phyloP scores from a whole-genome alignment of 2,329 filamentous ascomycete species.

The Ophiostoma novo-ulmi region DNA sequence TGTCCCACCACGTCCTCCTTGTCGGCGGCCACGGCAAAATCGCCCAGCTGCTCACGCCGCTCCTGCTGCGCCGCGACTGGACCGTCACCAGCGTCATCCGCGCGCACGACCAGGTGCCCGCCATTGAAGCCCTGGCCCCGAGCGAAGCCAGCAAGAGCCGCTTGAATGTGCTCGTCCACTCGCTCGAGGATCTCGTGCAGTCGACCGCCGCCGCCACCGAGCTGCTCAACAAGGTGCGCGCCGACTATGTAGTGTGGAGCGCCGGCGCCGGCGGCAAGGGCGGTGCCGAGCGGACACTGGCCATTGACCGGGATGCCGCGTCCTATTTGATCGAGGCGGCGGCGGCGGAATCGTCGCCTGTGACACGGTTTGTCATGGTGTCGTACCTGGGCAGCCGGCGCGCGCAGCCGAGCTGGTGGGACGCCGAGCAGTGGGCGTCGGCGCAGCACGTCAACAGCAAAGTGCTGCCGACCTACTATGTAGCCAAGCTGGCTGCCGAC shows the following conservation, averaged over 20 bases:
- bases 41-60: slow-evolving; percentile 66
- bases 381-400: slow-evolving; percentile 56
- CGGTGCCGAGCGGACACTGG: slow-evolving; percentile 41
- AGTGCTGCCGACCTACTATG: slow-evolving; percentile 50
- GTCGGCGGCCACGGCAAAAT: slow-evolving; percentile 80
- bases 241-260: slow-evolving; percentile 64
- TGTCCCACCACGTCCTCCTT: slow-evolving; percentile 49
- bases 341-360: slow-evolving; percentile 38
- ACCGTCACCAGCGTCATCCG: slow-evolving; percentile 75
- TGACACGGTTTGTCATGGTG: slow-evolving; percentile 58
- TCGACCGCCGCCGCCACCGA: slow-evolving; percentile 55
- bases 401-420: slow-evolving; percentile 51
- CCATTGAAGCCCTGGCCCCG: slow-evolving; percentile 53
- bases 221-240: slow-evolving; percentile 56
- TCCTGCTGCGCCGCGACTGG: slow-evolving; percentile 70
- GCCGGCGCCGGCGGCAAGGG: slow-evolving; percentile 60
- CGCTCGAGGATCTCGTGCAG: slow-evolving; percentile 62
- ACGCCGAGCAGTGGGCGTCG: slow-evolving; percentile 44
- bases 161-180: slow-evolving; percentile 64
- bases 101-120: slow-evolving; percentile 58
- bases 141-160: slow-evolving; percentile 46
- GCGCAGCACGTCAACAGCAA: slow-evolving; percentile 39
- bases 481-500: slow-evolving; percentile 58
- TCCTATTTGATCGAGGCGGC: slow-evolving; percentile 55
- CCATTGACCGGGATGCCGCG: slow-evolving; percentile 59